Percentiles rank a stretch among this genome's conserved stretches.
Evolutionary conservation across 2,329 filamentous ascomycete species (phyloP).

Genomic region (Exophiala xenobiotica): DNA sequence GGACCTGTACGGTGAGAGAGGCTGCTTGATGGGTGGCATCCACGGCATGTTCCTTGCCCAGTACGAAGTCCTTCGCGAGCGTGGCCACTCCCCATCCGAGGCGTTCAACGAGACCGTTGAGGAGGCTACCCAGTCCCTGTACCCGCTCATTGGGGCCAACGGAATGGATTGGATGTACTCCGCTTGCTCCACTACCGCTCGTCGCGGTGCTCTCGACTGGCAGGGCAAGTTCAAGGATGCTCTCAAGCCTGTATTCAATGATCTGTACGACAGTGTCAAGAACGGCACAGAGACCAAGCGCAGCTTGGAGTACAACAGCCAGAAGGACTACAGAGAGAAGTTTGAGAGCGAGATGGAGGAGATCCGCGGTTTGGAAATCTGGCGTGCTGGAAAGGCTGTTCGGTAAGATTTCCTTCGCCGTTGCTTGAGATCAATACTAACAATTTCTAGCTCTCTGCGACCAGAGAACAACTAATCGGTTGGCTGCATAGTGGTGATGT

Average conservation of each 20-base stretch:
- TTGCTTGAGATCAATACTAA: slow-evolving; percentile 26
- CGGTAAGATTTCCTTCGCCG: slow-evolving; percentile 55
- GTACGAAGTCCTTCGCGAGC: slow-evolving; percentile 99
- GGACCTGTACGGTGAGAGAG: slow-evolving; percentile 98
- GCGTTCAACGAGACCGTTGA: slow-evolving; percentile 99
- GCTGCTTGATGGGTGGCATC: slow-evolving; percentile 99
- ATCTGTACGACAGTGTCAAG: slow-evolving; percentile 89
- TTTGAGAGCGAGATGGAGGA: slow-evolving; percentile 99
- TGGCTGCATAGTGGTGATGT: slow-evolving; percentile 1
- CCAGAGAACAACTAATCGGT: slow-evolving; percentile 69
- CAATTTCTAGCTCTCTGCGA: slow-evolving; percentile 62
- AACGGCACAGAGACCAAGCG: slow-evolving; percentile 92
- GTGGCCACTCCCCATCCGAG: slow-evolving; percentile 94
- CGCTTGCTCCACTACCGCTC: slow-evolving; percentile 97
- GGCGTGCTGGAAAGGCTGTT: slow-evolving; percentile 96
- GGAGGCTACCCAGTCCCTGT: slow-evolving; percentile 97
- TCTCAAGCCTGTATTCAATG: slow-evolving; percentile 98
- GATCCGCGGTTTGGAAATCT: slow-evolving; percentile 98
- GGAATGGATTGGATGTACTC: slow-evolving; percentile 99
- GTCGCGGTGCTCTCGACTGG: slow-evolving; percentile 99
- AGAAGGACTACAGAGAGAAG: slow-evolving; percentile 92
- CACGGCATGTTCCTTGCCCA: slow-evolving; percentile 99
- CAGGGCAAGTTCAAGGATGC: slow-evolving; percentile 94
- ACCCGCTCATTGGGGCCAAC: slow-evolving; percentile 94
- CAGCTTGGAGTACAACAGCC: slow-evolving; percentile 95